Base-by-base conservation (phyloP, 2,329 filamentous ascomycete species). In the Orbilia brochopaga region DNA sequence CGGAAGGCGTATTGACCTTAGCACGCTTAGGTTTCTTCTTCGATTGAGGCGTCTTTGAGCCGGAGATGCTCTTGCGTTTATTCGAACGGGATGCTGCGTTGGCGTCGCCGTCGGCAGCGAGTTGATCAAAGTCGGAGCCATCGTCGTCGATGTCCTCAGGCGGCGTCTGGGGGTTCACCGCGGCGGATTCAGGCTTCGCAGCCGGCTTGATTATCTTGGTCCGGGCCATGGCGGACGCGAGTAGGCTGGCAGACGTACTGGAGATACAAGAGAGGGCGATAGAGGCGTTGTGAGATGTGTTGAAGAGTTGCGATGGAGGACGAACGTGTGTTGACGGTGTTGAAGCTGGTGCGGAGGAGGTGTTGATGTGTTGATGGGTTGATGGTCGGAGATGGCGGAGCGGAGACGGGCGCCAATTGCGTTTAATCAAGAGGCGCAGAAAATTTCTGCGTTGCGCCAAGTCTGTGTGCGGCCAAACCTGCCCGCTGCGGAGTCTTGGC, bases 261-360 rank as follows among this genome's bases (percentile, higher is more conserved):
- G 37, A 17, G 37, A 32, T 1, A 11, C 23, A 19, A 51, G n/a
- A 40, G 30, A 27, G 32, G 66, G 50, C 56, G 50, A 48, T 46
- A 58, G 50, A 59, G 52, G 58, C 52, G 65, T 62, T 70, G 54
- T 21, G 54, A 54, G 63, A 67, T 67, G 66, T 70, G 66, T 70
- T 70, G 66, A 70, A 64, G 66, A 70, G 59, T 69, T 69, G 65
- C 62, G 65, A 69, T 69, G 53, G 66, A n/a, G 54, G 66, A 64
- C 66, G 66, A 51, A 70, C 66, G 66, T 69, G 66, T 64, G 66
- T 70, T 70, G 66, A 60, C 35, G 63, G 63, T 35, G 54, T 55
- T 63, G 58, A 61, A 69, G 64, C 52, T 57, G 66, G 66, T 23
- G 58, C 48, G 54, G 56, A 64, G 66, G 66, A 55, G 60, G 50